Conservation (phyloP, 2,329 filamentous ascomycete genomes). For the Passalora sequoiae region DNA sequence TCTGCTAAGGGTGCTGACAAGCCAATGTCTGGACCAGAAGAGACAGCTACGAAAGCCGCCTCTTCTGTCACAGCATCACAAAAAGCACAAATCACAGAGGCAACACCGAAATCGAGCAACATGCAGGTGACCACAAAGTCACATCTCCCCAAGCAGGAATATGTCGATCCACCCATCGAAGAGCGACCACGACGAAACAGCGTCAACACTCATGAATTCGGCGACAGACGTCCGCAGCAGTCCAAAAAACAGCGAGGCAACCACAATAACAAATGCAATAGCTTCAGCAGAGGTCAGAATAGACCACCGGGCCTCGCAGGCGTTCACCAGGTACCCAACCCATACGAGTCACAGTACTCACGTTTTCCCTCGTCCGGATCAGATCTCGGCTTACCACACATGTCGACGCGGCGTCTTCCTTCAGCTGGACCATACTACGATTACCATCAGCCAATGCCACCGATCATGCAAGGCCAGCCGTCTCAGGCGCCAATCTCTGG, state of each 20-base stretch:
- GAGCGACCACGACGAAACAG: too few species aligned
- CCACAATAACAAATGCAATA: slow-evolving; percentile 2
- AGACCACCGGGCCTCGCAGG: background rate
- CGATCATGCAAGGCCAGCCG: slow-evolving; percentile 1
- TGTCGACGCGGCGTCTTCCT: background rate
- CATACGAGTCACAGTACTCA: background rate
- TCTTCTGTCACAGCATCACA: too few species aligned
- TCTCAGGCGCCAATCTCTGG: background rate
- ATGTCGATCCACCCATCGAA: too few species aligned
- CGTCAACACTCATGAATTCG: background rate
- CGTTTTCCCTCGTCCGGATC: background rate
- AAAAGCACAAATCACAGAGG: too few species aligned
- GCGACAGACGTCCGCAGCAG: too few species aligned
- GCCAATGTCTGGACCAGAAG: too few species aligned
- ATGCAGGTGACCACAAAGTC: too few species aligned
- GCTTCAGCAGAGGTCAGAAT: slow-evolving; percentile 3
- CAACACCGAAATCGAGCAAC: too few species aligned
- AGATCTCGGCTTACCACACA: background rate
- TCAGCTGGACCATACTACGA: background rate
- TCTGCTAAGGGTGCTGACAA: too few species aligned
- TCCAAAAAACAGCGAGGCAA: slow-evolving; percentile 2
- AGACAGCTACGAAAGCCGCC: too few species aligned
- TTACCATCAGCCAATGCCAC: background rate
- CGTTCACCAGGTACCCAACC: background rate
- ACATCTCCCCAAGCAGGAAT: too few species aligned